phyloP scores from a whole-genome alignment of 2,329 filamentous ascomycete species.

The Aureobasidium subglaciale region DNA sequence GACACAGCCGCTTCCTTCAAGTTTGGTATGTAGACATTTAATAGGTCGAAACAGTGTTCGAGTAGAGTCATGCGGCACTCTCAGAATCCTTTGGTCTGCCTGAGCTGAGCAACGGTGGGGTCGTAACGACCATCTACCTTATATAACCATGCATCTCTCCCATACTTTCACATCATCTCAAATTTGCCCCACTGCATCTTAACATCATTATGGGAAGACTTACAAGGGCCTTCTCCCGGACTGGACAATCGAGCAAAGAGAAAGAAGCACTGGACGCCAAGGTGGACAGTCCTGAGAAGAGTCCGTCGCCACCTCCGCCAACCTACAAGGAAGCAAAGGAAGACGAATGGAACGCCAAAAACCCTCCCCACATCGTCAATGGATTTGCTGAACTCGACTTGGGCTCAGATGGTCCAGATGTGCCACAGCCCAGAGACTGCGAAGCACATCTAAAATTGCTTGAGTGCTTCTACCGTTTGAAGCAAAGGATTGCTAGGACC shows the following conservation, averaged over 20 bases:
- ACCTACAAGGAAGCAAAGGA: conserved; percentile 14
- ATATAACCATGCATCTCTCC: not conserved
- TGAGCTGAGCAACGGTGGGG: not conserved
- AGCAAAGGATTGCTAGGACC: conserved; percentile 57
- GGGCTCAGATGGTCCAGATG: not conserved
- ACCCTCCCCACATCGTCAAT: conserved; percentile 24
- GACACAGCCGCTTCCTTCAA: conserved; percentile 1
- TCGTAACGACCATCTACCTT: not conserved
- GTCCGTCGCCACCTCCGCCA: conserved; percentile 18
- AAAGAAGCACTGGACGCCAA: conserved; percentile 25
- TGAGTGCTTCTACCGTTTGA: conserved; percentile 58
- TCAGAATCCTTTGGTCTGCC: not conserved
- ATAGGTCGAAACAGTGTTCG: not conserved
- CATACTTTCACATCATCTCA: not conserved
- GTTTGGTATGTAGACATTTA: not conserved
- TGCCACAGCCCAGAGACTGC: conserved; percentile 45
- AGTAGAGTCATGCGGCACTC: not conserved
- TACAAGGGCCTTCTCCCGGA: conserved; percentile 23
- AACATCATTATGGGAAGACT: conserved; percentile 18
- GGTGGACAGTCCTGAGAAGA: conserved; percentile 12
- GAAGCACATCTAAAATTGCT: conserved; percentile 69
- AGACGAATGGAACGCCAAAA: conserved; percentile 20
- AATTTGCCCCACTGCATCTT: not conserved
- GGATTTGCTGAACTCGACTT: conserved; percentile 17
- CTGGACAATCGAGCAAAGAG: conserved; percentile 19